Base-by-base conservation (phyloP, 352 stramenopile genomes). In the Globisporangium cederbergense region DNA sequence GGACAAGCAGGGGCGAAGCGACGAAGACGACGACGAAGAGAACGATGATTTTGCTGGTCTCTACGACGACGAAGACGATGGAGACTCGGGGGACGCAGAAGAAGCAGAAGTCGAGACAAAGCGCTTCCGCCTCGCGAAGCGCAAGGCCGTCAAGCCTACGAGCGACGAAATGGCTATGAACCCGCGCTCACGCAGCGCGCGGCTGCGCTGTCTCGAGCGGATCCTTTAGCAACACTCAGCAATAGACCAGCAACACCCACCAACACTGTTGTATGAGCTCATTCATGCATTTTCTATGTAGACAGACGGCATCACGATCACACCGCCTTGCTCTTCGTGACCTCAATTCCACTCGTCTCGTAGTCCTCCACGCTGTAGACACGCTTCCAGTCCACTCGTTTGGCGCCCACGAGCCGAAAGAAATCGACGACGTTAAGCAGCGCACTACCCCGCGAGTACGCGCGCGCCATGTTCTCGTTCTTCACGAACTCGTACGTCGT, bases 401-500 rank as follows among this genome's bases (percentile, higher is more conserved):
- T 58, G 3, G 74, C 54, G 18, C 72, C 65, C 6, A 58, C 65
- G 28, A 90, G 32, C 2, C 73, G 72, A 11, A 91, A 75, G 58
- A 93, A 93, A 50, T 90, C 81, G 25, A 88, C 64, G 0, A 76
- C 47, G 65, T 93, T 93, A 18, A 58, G 66, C 56, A 45, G n/a
- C n/a, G 74, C 32, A 11, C 86, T 60, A 0, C 82, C 85, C 34
- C 78, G 76, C 4, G 85, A 91, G 56, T 87, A 93, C 20, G 70
- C 74, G 13, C 72, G 77, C 25, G 76, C 51, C 10, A 75, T 61
- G 61, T 86, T 89, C 56, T 88, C 80, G 46, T 69, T 71, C 66
- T 88, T 91, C 22, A 93, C 74, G n/a, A 91, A 76, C 54, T 93
- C 85, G 65, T 93, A 91, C 22, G 85, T 93, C 45, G 85, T 93